Evolutionary conservation across 2,329 filamentous ascomycete species (phyloP).

Genomic region (Sporothrix pseudoabietina): DNA sequence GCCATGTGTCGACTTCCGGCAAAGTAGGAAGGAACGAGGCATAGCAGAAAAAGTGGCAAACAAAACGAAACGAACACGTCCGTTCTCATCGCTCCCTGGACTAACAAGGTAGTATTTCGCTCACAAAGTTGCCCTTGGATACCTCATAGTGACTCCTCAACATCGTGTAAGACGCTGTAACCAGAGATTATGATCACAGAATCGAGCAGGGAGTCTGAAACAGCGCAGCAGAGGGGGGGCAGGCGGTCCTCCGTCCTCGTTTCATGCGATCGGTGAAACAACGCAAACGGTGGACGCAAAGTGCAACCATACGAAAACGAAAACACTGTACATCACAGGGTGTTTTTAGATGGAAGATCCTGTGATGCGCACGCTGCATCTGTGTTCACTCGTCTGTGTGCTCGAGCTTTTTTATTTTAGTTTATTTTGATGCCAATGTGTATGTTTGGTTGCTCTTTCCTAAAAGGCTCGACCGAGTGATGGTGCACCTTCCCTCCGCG

Average conservation of each 20-base stretch:
- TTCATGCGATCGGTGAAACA: slow-evolving; percentile 25
- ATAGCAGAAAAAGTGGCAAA: background rate
- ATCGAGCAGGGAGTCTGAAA: slow-evolving; percentile 19
- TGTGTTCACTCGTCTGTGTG: background rate
- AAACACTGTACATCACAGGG: background rate
- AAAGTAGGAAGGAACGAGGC: background rate
- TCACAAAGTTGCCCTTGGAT: background rate
- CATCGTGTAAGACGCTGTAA: slow-evolving; percentile 5
- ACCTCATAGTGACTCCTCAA: background rate
- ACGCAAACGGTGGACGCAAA: background rate
- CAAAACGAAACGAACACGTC: slow-evolving; percentile 14
- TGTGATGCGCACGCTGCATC: background rate
- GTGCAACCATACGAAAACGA: slow-evolving; percentile 14
- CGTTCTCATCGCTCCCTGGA: background rate
- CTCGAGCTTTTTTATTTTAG: background rate
- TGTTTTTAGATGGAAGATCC: background rate
- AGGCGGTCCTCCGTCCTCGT: slow-evolving; percentile 14
- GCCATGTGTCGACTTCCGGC: background rate
- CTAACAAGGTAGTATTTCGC: slow-evolving; percentile 1
- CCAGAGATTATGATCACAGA: slow-evolving; percentile 13
- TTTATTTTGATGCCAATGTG: background rate
- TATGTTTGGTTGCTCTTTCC: background rate
- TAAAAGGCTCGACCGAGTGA: background rate
- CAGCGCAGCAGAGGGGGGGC: background rate
- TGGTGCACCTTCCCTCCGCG: slow-evolving; percentile 14